Percentiles rank a stretch among this genome's conserved stretches.
phyloP scores from a whole-genome alignment of 208 protist species.

The Crithidia mellificae region DNA sequence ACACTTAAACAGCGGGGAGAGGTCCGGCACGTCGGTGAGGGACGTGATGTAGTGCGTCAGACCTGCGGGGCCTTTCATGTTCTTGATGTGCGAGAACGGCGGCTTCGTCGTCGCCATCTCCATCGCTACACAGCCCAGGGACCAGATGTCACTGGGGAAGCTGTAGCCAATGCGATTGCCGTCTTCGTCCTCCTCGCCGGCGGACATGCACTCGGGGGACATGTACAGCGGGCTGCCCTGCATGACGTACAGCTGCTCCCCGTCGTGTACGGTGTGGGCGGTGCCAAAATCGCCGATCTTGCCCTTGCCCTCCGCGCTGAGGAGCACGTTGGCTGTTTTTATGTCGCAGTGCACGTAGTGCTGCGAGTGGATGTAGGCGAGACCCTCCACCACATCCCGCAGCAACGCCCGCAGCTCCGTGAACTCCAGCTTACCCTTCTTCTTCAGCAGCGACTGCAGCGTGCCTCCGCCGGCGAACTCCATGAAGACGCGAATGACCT shows the following conservation, averaged over 20 bases:
- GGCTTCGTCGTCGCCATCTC: constrained; percentile 87
- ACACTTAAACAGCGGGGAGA: constrained; percentile 74
- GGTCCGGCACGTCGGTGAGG: constrained; percentile 82
- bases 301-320: constrained; percentile 68
- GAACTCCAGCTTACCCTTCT: constrained; percentile 64
- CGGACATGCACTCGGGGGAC: constrained; percentile 88
- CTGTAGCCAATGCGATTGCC: constrained; percentile 73
- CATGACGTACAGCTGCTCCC: constrained; percentile 82
- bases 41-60: constrained; percentile 80
- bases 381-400: constrained; percentile 74
- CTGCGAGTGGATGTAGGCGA: constrained; percentile 93
- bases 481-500: constrained; percentile 89
- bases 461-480: constrained; percentile 87
- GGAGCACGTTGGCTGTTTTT: constrained; percentile 92
- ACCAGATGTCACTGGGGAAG: constrained; percentile 88
- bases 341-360: constrained; percentile 92
- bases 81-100: constrained; percentile 83
- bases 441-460: constrained; percentile 62
- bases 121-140: constrained; percentile 83
- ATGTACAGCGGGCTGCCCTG: constrained; percentile 89
- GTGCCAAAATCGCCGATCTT: constrained; percentile 95
- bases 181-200: constrained; percentile 76
- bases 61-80: constrained; percentile 67
- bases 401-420: constrained; percentile 68
- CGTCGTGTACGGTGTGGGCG: constrained; percentile 57